phyloP scores from a whole-genome alignment of 345 rosid genomes.

The Populus alba region DNA sequence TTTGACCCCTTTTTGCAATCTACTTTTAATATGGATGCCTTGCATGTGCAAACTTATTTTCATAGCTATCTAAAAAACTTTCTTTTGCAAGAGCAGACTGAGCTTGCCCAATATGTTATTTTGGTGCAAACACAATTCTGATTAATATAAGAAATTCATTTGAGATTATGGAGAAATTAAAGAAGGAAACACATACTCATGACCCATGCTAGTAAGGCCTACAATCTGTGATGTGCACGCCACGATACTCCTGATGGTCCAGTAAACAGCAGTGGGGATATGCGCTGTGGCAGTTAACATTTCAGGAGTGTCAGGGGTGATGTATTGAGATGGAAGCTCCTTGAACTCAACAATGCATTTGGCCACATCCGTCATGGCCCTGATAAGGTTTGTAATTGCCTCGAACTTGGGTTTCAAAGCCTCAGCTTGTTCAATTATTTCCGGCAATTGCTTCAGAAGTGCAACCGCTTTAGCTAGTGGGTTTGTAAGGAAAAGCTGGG shows the following conservation, averaged over 20 bases:
- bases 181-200: slow-evolving; percentile 32
- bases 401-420: slow-evolving; percentile 27
- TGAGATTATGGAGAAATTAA: not conserved
- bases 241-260: slow-evolving; percentile 52
- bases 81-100: not conserved
- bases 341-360: slow-evolving; percentile 47
- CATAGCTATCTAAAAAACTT: not conserved
- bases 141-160: no score
- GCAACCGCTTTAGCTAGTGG: slow-evolving; percentile 26
- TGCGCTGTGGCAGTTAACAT: slow-evolving; percentile 37
- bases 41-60: not conserved
- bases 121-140: not conserved
- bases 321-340: slow-evolving; percentile 47
- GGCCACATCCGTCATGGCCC: slow-evolving; percentile 50
- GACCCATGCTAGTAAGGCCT: slow-evolving; percentile 38
- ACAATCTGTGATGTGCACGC: slow-evolving; percentile 43
- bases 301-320: slow-evolving; percentile 33
- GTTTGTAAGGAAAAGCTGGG: slow-evolving; percentile 17
- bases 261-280: slow-evolving; percentile 50
- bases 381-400: slow-evolving; percentile 41
- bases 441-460: slow-evolving; percentile 27
- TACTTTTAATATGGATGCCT: not conserved
- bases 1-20: not conserved
- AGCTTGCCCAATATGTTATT: not conserved
- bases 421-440: slow-evolving; percentile 18